Evolutionary conservation across 2,329 filamentous ascomycete genomes (phyloP).

Genomic region (Curvularia verruculosa): DNA sequence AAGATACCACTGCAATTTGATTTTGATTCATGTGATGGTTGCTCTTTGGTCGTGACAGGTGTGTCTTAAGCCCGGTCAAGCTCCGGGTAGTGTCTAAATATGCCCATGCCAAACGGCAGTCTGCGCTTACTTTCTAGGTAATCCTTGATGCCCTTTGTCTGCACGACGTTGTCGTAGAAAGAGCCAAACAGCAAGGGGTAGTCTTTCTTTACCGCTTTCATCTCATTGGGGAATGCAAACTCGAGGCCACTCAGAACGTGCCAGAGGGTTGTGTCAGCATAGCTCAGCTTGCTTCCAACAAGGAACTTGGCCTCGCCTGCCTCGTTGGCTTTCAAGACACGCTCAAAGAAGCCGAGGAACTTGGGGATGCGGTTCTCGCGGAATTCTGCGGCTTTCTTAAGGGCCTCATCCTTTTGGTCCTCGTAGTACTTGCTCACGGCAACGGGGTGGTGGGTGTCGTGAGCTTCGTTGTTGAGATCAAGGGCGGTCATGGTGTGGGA

Average conservation of each 20-base stretch:
- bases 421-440: conserved; percentile 68
- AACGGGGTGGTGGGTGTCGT: conserved; percentile 78
- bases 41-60: not conserved
- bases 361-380: conserved; percentile 70
- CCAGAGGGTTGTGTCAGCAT: conserved; percentile 76
- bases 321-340: conserved; percentile 65
- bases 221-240: conserved; percentile 73
- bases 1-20: conserved; percentile 50
- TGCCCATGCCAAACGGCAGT: conserved; percentile 65
- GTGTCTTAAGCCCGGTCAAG: conserved; percentile 60
- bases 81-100: conserved; percentile 77
- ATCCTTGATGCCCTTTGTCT: conserved; percentile 67
- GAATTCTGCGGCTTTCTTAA: conserved; percentile 64
- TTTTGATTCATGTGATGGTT: conserved; percentile 37
- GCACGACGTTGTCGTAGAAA: conserved; percentile 68
- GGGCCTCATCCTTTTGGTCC: conserved; percentile 73
- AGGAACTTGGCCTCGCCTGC: conserved; percentile 67
- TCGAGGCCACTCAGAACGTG: conserved; percentile 64
- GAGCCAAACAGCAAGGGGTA: conserved; percentile 65
- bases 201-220: conserved; percentile 62
- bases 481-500: conserved; percentile 71
- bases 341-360: conserved; percentile 73
- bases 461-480: conserved; percentile 73
- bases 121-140: conserved; percentile 72
- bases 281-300: conserved; percentile 68